Conservation (phyloP, 805 yeast species). For the Geotrichum ghanense region DNA sequence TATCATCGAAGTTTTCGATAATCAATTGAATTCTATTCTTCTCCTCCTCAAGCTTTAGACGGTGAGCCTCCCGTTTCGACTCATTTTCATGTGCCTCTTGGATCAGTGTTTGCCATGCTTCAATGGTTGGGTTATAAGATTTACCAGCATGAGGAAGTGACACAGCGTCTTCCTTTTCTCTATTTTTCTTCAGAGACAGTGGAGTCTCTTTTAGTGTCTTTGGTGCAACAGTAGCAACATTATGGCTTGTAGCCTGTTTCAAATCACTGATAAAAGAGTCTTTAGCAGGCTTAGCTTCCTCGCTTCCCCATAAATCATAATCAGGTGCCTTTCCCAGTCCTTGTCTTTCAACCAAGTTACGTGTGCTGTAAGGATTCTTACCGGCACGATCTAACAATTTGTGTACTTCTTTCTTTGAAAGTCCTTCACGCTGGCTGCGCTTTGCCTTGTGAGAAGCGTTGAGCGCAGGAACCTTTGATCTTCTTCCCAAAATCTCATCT, state of each 20-base stretch:
- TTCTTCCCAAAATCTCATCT: conserved; percentile 59
- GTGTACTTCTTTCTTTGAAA: conserved; percentile 49
- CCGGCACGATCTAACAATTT: conserved; percentile 71
- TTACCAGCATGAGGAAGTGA: conserved; percentile 70
- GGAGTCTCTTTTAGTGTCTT: conserved; percentile 42
- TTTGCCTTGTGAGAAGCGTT: conserved; percentile 28
- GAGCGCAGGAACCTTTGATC: conserved; percentile 69
- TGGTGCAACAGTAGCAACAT: conserved; percentile 21
- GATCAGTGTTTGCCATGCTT: conserved; percentile 69
- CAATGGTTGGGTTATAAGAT: conserved; percentile 83
- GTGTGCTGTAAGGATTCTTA: conserved; percentile 37
- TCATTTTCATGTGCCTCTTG: conserved; percentile 56
- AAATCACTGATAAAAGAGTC: conserved; percentile 6
- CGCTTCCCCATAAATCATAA: conserved; percentile 65
- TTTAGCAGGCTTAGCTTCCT: conserved; percentile 11
- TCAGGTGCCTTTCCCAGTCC: conserved; percentile 23
- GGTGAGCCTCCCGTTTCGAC: conserved; percentile 52
- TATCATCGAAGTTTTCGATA: conserved; percentile 38
- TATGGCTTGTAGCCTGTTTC: conserved; percentile 17
- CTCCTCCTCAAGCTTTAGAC: conserved; percentile 50
- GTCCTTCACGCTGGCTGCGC: conserved; percentile 43
- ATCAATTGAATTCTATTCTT: conserved; percentile 52
- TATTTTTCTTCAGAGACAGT: conserved; percentile 44
- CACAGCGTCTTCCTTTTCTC: conserved; percentile 20
- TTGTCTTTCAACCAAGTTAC: background rate